phyloP scores from a whole-genome alignment of 176 grass and related monocot species.

The Oryza glaberrima region DNA sequence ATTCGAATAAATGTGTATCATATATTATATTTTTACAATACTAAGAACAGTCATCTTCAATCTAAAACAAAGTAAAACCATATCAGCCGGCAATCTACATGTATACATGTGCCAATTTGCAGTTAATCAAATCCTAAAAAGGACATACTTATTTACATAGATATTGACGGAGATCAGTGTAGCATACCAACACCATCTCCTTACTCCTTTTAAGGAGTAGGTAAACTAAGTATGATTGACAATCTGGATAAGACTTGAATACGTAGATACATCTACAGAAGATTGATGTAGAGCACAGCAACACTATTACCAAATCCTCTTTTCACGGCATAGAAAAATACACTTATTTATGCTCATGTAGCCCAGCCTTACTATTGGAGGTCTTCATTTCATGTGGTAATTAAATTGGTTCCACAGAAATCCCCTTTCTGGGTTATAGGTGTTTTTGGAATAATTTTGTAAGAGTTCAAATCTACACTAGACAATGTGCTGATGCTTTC shows the following conservation, averaged over 20 bases:
- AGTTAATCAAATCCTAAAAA: background rate
- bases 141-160: background rate
- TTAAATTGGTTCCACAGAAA: background rate
- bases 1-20: background rate
- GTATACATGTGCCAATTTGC: background rate
- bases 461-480: background rate
- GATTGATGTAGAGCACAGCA: background rate
- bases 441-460: constrained; percentile 9
- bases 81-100: background rate
- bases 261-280: background rate
- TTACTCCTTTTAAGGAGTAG: background rate
- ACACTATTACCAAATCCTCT: background rate
- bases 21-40: background rate
- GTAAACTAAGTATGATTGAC: background rate
- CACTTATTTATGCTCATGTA: background rate
- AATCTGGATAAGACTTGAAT: background rate
- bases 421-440: background rate
- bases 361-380: background rate
- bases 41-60: background rate
- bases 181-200: background rate
- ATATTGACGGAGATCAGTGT: background rate
- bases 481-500: background rate
- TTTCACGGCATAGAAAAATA: background rate
- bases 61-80: background rate
- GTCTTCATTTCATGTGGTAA: background rate